phyloP scores from a whole-genome alignment of 2,329 filamentous ascomycete genomes.

The Emericellopsis cladophorae region DNA sequence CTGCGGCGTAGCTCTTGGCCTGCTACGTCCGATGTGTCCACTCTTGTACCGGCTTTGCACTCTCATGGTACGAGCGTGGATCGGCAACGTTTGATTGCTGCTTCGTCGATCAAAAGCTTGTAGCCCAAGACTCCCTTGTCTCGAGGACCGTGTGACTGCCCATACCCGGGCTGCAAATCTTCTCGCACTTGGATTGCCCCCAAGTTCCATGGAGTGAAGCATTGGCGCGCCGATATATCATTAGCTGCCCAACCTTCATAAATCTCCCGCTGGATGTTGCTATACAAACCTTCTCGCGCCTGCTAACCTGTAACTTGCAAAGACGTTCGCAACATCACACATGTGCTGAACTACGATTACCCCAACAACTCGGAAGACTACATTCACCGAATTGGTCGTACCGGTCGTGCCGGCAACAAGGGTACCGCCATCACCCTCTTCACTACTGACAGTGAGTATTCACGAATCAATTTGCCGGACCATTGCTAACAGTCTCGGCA shows the following conservation, averaged over 20 bases:
- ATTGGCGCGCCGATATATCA: constrained; percentile 29
- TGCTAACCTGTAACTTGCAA: constrained; percentile 66
- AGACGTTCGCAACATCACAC: constrained; percentile 99
- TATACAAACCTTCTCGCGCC: constrained; percentile 39
- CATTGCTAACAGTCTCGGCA: constrained; percentile 28
- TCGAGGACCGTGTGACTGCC: constrained; percentile 43
- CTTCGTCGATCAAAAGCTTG: constrained; percentile 51
- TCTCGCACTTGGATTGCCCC: constrained; percentile 46
- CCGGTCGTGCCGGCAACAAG: constrained; percentile 84
- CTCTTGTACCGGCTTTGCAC: constrained; percentile 50
- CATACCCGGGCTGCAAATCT: constrained; percentile 37
- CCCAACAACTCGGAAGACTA: constrained; percentile 99
- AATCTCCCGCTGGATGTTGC: constrained; percentile 24
- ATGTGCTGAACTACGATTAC: constrained; percentile 99
- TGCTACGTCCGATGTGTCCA: constrained; percentile 65
- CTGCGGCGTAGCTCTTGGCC: constrained; percentile 26
- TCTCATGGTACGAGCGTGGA: constrained; percentile 61
- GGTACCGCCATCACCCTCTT: constrained; percentile 98
- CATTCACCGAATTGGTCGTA: constrained; percentile 93
- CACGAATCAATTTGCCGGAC: not conserved
- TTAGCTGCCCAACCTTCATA: constrained; percentile 24
- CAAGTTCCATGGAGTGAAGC: constrained; percentile 41
- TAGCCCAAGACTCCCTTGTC: constrained; percentile 42
- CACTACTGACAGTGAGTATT: constrained; percentile 93
- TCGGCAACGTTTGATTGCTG: constrained; percentile 66